These are phyloP conservation scores for Boletus reticulatus DNA, from an alignment of 768 basidiomycete genomes.

Conservation along the genomic window DNA sequence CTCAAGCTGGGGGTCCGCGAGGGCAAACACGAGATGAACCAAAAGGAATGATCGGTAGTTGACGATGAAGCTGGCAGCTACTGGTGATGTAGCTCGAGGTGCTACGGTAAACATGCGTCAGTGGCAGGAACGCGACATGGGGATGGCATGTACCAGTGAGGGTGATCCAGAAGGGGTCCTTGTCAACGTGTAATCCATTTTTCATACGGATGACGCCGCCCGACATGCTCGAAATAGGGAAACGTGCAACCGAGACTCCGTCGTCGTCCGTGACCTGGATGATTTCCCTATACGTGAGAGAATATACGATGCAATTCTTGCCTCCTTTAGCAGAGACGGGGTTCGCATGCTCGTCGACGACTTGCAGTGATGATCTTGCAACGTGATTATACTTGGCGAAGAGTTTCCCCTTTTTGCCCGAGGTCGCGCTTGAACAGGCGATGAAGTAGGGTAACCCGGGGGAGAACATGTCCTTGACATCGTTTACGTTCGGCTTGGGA, in stretches of 20 bases:
- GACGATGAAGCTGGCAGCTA: conserved; percentile 19
- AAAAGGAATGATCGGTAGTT: conserved; percentile 21
- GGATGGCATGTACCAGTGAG: conserved; percentile 1
- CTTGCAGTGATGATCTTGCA: conserved; percentile 2
- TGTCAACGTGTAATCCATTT: conserved; percentile 12
- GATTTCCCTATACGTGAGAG: conserved; percentile 12
- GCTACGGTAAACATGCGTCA: background rate
- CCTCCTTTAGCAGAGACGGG: conserved; percentile 12
- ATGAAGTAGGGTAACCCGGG: conserved; percentile 22
- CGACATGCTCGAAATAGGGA: conserved; percentile 13
- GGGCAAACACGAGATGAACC: conserved; percentile 22
- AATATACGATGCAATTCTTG: conserved; percentile 23
- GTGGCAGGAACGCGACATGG: background rate
- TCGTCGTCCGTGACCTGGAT: conserved; percentile 6
- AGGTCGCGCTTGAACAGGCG: conserved; percentile 19
- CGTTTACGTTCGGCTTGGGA: background rate
- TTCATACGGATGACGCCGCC: conserved; percentile 20
- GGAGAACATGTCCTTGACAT: conserved; percentile 22
- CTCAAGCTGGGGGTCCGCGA: conserved; percentile 15
- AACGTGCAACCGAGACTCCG: background rate
- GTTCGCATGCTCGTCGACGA: conserved; percentile 14
- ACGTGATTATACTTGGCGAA: conserved; percentile 20
- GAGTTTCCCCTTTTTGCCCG: conserved; percentile 14
- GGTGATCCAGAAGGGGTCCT: conserved; percentile 9
- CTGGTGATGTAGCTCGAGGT: conserved; percentile 13